Base-by-base conservation (phyloP, 73 alveolate species). In the Durusdinium trenchii region DNA sequence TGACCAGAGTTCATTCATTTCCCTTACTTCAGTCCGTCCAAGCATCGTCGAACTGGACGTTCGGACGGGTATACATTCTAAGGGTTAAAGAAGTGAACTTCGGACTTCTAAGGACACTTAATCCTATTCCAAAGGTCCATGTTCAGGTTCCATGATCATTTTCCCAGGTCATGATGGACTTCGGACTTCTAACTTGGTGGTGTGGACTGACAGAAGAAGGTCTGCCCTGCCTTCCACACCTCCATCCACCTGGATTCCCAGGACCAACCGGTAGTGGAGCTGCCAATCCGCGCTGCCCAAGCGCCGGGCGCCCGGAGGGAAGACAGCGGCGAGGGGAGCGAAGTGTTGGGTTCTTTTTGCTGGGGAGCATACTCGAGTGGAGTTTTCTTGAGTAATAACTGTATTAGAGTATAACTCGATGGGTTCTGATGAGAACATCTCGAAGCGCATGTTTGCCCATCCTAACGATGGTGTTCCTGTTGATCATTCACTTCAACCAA, bases 181-280 rank as follows among this genome's bases (percentile, higher is more conserved):
- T 60, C 73, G n/a, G 3, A 60, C n/a, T 32, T 32, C 30, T 60
- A 23, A 1, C 18, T 60, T 0, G 18, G 18, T 60, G 73, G 18
- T 1, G 32, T 57, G 23, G 23, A 57, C 69, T 23, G 69, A 57
- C 12, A 60, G n/a, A n/a, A 60, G 30, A 60, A 60, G 30, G 69
- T 23, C 69, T 12, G 69, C 69, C 73, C n/a, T 60, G 69, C 23
- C 69, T 60, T 32, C n/a, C 30, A 23, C n/a, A 32, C 23, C 30
- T 60, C 73, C 73, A 23, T 23, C 73, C 69, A 57, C 23, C n/a
- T 12, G 73, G 73, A 23, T 2, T n/a, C 64, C 45, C 16, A 67
- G 81, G 81, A 67, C 16, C 81, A 42, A 67, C 81, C 36, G 81
- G 81, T 67, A 67, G 81, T 67, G 81, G 81, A 67, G 81, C 81